Percentiles rank a stretch among this genome's conserved stretches.
These are phyloP conservation scores for Straminergon stramineum DNA, from an alignment of 225 moss, liverwort and hornwort species.

Conservation along the genomic window DNA sequence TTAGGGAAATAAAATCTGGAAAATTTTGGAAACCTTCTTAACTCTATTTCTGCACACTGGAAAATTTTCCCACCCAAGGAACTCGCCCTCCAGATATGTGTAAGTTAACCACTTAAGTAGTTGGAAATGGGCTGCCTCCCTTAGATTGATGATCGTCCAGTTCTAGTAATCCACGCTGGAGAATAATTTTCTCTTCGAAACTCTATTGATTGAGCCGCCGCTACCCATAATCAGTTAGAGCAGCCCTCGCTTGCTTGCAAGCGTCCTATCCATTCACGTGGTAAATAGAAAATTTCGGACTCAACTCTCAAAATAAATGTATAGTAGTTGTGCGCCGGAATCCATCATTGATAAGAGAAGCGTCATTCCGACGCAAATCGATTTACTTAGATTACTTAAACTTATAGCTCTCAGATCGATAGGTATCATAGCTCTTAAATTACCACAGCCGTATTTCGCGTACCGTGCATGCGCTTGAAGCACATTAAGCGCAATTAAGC, in stretches of 20 bases:
- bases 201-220: not conserved
- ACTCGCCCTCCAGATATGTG: no score
- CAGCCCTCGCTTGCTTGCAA: not conserved
- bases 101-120: no score
- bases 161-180: not conserved
- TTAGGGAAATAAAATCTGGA: no score
- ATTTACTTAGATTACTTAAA: not conserved
- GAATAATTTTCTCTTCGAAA: no score
- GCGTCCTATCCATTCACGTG: not conserved
- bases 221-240: not conserved
- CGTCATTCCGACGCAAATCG: not conserved
- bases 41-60: no score
- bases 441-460: not conserved
- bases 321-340: not conserved
- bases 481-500: not conserved
- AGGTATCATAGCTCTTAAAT: not conserved
- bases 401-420: no score
- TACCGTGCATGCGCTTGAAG: not conserved
- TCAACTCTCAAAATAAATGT: not conserved
- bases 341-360: not conserved
- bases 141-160: not conserved
- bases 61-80: no score
- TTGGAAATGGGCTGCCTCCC: no score
- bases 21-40: no score
- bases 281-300: not conserved